Conservation (phyloP, 345 rosid genomes). For the Brassica napus region DNA sequence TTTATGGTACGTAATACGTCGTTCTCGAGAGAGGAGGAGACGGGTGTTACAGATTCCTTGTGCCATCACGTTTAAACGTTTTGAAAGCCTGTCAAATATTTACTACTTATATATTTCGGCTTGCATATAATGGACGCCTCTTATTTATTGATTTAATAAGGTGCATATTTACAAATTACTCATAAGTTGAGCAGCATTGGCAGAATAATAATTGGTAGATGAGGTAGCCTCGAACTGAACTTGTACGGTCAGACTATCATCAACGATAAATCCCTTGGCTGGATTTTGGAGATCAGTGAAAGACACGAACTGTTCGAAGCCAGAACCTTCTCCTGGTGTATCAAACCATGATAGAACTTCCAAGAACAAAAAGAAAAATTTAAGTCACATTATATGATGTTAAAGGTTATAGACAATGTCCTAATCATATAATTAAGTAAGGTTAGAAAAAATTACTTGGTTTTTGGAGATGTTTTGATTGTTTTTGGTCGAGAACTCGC, state of each 20-base stretch:
- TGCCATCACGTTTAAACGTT: background rate
- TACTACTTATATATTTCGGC: background rate
- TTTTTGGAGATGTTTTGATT: constrained; percentile 4
- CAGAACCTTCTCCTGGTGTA: background rate
- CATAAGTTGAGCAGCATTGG: background rate
- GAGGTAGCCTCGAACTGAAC: constrained; percentile 13
- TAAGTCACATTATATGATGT: background rate
- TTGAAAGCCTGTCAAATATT: background rate
- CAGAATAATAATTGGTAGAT: constrained; percentile 9
- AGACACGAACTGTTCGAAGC: constrained; percentile 18
- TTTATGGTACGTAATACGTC: too few species aligned
- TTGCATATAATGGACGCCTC: background rate
- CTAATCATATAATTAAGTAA: background rate
- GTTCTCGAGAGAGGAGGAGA: too few species aligned
- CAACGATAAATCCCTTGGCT: constrained; percentile 12
- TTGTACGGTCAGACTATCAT: constrained; percentile 1
- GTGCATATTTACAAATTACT: background rate
- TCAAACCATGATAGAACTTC: constrained; percentile 21
- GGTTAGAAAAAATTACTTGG: constrained; percentile 5
- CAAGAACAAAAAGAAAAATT: background rate
- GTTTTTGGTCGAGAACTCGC: constrained; percentile 21
- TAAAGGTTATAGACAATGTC: background rate
- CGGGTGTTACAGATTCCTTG: too few species aligned
- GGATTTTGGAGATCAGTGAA: constrained; percentile 6
- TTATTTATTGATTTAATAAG: background rate